Evolutionary conservation across 2,329 filamentous ascomycete species (phyloP).

Genomic region (Ilyonectria robusta): DNA sequence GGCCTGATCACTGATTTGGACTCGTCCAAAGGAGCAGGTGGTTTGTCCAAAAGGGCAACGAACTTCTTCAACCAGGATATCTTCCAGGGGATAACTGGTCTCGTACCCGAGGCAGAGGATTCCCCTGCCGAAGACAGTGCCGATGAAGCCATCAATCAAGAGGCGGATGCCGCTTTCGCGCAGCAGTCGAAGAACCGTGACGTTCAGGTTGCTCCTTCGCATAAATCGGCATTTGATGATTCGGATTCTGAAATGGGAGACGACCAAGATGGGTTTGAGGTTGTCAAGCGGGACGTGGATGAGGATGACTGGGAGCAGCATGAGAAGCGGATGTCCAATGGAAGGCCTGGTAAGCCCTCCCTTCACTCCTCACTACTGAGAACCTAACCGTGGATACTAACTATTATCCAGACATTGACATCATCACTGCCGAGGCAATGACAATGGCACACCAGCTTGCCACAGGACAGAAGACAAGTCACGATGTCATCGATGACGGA

Average conservation of each 20-base stretch:
- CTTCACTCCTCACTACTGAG: not conserved
- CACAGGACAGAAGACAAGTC: slow-evolving; percentile 83
- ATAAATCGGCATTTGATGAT: slow-evolving; percentile 45
- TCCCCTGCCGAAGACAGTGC: slow-evolving; percentile 37
- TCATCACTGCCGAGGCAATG: slow-evolving; percentile 99
- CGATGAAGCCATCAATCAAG: slow-evolving; percentile 54
- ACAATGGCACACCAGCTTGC: slow-evolving; percentile 94
- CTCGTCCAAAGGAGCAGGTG: slow-evolving; percentile 38
- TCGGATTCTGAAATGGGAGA: slow-evolving; percentile 54
- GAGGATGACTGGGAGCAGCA: slow-evolving; percentile 77
- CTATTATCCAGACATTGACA: slow-evolving; percentile 81
- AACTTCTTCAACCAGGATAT: slow-evolving; percentile 96
- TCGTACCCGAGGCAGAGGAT: slow-evolving; percentile 66
- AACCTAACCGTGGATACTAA: slow-evolving; percentile 19
- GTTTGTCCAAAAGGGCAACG: slow-evolving; percentile 71
- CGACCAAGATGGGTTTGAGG: slow-evolving; percentile 70
- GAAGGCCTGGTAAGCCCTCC: slow-evolving; percentile 68
- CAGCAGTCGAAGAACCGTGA: slow-evolving; percentile 47
- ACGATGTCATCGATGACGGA: slow-evolving; percentile 88
- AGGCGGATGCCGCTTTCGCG: slow-evolving; percentile 44
- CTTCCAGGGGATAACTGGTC: slow-evolving; percentile 84
- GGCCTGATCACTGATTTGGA: slow-evolving; percentile 57
- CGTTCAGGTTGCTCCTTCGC: slow-evolving; percentile 35
- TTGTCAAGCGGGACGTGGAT: slow-evolving; percentile 63
- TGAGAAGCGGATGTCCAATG: slow-evolving; percentile 74